Evolutionary conservation across 345 rosid genomes (phyloP), one percentile per base, ranked within the genome.

Genomic region (Brassica nigra): DNA sequence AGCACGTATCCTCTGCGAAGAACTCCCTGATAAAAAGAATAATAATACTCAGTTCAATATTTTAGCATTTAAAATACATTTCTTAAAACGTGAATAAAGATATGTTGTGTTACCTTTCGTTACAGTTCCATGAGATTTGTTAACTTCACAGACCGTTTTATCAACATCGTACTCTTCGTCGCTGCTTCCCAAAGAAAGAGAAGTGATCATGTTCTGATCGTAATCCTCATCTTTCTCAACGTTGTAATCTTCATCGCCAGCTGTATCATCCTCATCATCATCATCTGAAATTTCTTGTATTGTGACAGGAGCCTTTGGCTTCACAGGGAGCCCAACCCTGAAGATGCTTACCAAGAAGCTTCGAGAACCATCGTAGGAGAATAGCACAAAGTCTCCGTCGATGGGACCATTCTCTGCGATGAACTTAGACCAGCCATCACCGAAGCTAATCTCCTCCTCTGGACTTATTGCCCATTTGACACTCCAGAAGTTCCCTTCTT

Each of bases 401-500:
- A 61, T 27, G 16, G 31, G 8, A 33, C 12, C 47, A 33, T 74
- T 68, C 14, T 74, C 78, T 49, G 3, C 36, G 27, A 75, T 62
- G 14, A 74, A 68, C 58, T 62, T 79, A 8, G 16, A 0, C 82
- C 82, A 79, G 9, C 82, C 82, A 36, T 68, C 82, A 27, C 63
- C 47, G 34, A 79, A 74, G 18, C 75, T 68, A 12, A 62, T 68
- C 2, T 37, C 54, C 14, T 49, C 59, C 0, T 79, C 66, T 79
- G 14, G 18, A 8, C 15, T 68, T 37, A 6, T 49, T 33, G 8
- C 29, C 82, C 78, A 79, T 61, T 47, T 68, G 9, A 62, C 78
- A 34, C 1, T 68, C 82, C 82, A 79, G 33, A 79, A 74, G 8
- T 0, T 52, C 28, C 75, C 82, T 37, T 79, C 82, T 6, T 69